Percentiles rank a stretch among this genome's conserved stretches.
Evolutionary conservation across 306 rosid species (phyloP).

Genomic region (Pterocarpus macrocarpus): DNA sequence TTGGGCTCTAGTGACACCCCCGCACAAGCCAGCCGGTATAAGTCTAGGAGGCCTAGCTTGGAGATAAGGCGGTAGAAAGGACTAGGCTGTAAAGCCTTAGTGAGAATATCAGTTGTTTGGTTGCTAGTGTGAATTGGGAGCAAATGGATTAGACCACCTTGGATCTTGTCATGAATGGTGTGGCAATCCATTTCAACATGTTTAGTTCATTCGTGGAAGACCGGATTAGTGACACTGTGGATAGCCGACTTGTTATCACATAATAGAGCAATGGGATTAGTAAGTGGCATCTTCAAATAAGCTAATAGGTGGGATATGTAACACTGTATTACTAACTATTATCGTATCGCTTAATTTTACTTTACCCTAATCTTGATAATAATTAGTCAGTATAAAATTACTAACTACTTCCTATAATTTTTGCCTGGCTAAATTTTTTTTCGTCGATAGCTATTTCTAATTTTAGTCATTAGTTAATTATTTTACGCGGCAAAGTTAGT

Average conservation of each 20-base stretch:
- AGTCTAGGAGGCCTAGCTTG: neutral
- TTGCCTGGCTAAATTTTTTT: too few relatives aligned
- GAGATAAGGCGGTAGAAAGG: neutral
- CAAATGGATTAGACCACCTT: neutral
- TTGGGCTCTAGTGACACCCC: neutral
- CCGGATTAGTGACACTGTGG: neutral
- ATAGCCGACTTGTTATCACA: neutral
- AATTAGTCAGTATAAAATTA: too few relatives aligned
- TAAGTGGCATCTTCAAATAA: too few relatives aligned
- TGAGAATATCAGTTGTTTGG: neutral
- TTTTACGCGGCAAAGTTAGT: too few relatives aligned
- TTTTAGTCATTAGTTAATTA: too few relatives aligned
- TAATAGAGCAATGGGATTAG: neutral
- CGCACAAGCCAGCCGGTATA: neutral
- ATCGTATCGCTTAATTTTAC: too few relatives aligned
- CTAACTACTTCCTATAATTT: too few relatives aligned
- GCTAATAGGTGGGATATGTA: too few relatives aligned
- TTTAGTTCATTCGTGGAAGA: neutral
- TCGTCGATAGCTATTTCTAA: too few relatives aligned
- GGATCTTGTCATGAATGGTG: neutral
- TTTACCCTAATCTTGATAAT: too few relatives aligned
- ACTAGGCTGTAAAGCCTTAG: neutral
- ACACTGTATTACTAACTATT: too few relatives aligned
- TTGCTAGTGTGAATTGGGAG: neutral
- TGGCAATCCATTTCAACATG: neutral